Evolutionary conservation across 257 asterid species (phyloP), one percentile per base, ranked within the genome.

Genomic region (Solanum virginianum): DNA sequence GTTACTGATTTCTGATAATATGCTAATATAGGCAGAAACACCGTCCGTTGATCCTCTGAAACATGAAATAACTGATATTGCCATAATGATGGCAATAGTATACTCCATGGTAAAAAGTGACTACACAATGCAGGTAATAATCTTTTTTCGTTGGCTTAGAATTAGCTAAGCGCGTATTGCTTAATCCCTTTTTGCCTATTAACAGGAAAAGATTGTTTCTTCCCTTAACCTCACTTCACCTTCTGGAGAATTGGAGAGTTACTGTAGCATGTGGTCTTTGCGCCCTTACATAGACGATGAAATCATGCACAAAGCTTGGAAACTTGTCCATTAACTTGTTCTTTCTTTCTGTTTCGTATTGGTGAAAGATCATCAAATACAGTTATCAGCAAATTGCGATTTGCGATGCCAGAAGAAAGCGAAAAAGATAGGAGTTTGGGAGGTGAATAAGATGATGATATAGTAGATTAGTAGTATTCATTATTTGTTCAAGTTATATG

Each of bases 181-280:
- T 51, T 51, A 51, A 5, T 77, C 26, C 45, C 2, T 51, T 77
- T 24, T 26, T 9, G 1, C 82, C 65, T 80, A 32, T 72, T 72
- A 87, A 84, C 87, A 94, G 98, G 95, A 84, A 83, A 91, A 69
- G 81, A 88, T 94, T 8, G 93, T 90, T 72, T 90, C 95, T 15
- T 91, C 98, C 45, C 94, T 96, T 54, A 82, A 77, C 87, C 90
- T 89, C 86, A 93, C 89, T 88, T 89, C 97, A 54, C 88, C 97
- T 20, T 89, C 90, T 1, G 98, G 83, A 77, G 97, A 96, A 86
- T 68, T 96, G 39, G 98, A 93, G 81, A 94, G 94, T 45, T 96
- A 96, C 87, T 93, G 91, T 91, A 88, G 87, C 87, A 94, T 96
- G 98, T 95, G 98, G 99, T 92, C 97, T 0, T 87, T 95, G 86